Base-by-base conservation (phyloP, 179 eudicot genomes). In the Silene vulgaris region DNA sequence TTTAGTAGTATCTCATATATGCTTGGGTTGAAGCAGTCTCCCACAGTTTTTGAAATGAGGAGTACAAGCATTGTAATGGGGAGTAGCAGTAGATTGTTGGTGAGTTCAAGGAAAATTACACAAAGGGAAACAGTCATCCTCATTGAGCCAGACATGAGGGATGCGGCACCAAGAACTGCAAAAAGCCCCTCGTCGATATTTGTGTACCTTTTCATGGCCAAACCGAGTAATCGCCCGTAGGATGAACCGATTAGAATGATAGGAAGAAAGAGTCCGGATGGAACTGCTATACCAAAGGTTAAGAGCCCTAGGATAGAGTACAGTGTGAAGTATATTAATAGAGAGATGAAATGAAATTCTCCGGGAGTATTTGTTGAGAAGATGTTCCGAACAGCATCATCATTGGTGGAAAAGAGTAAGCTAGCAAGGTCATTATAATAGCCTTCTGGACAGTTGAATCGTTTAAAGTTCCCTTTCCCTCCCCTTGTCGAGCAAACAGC, bases 61-160 rank as follows among this genome's bases (percentile, higher is more conserved):
- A 92, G 90, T 76, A 89, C 97, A 23, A 92, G 71, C 98, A 94
- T 94, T 32, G 88, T 77, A 2, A 92, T 88, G 3, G 97, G 97
- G 69, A 94, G 82, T 63, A 94, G 66, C 35, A 91, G 65, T 17
- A 94, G 81, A 67, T 94, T 91, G 70, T 94, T 90, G 75, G 98
- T 94, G 73, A 94, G 68, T 81, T 91, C 98, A 32, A 94, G 85
- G 43, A 94, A 72, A 76, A 94, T 92, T 28, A 94, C 96, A 65
- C 98, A 89, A 64, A 92, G 73, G 1, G 98, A 92, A 69, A 94
- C 98, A 0, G 98, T 94, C 88, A 82, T 86, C 77, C 98, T 91
- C 98, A 90, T 94, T 4, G 98, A 76, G 52, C 98, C 97, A 35
- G 96, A 97, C 59, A 94, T 94, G 77, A 94, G 76, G 29, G 98